Percentiles rank a stretch among this genome's conserved stretches.
These are phyloP conservation scores for Symbiodinium natans DNA, from an alignment of 73 alveolate species.

Conservation along the genomic window DNA sequence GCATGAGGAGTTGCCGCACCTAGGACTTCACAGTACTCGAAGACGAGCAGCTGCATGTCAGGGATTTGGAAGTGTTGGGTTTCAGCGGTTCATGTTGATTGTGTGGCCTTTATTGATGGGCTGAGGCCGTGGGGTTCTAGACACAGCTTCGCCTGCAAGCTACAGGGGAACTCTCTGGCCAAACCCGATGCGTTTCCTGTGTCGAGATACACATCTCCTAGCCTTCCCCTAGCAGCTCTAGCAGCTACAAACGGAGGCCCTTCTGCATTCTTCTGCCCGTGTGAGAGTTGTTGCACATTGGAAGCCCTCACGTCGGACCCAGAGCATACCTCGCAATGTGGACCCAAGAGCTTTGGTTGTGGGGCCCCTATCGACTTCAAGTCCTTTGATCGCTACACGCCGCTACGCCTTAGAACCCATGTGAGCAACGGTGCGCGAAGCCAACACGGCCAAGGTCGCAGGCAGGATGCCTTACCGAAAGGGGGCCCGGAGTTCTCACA, in stretches of 20 bases:
- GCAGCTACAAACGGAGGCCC: not conserved
- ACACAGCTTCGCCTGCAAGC: constrained; percentile 1
- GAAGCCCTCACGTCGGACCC: not conserved
- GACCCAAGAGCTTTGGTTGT: not conserved
- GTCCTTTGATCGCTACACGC: not conserved
- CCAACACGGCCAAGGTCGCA: not conserved
- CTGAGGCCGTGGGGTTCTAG: not conserved
- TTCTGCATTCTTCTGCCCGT: not conserved
- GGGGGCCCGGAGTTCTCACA: not conserved
- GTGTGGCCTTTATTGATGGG: not conserved
- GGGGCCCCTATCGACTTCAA: not conserved
- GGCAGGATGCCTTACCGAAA: not conserved
- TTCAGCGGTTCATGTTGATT: not conserved
- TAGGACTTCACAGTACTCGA: not conserved
- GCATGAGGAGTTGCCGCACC: not conserved
- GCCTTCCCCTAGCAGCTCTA: not conserved
- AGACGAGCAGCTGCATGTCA: not conserved
- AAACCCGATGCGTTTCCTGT: not conserved
- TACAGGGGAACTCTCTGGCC: constrained; percentile 4
- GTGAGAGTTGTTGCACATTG: not conserved
- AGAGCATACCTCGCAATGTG: not conserved
- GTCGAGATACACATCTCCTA: not conserved
- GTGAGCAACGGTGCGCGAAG: not conserved
- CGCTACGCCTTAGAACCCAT: not conserved
- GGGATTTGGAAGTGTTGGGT: not conserved